Conservation (phyloP, 805 yeast genomes). For the Hanseniaspora taiwanica region DNA sequence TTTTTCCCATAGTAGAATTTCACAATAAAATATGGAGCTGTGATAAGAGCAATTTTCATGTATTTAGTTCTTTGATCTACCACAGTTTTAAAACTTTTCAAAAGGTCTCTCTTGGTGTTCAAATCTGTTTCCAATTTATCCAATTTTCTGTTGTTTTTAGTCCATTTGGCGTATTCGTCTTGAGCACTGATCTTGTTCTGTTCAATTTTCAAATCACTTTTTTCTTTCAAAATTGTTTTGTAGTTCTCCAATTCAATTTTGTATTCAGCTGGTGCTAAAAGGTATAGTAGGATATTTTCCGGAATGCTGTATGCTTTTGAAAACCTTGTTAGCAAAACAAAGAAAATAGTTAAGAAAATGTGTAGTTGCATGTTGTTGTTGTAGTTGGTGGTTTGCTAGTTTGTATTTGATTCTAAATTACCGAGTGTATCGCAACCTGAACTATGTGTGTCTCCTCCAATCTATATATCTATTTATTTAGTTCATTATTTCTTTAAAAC, state of each 20-base stretch:
- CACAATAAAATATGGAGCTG: conserved; percentile 20
- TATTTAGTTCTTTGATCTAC: conserved; percentile 8
- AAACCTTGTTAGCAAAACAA: neutral
- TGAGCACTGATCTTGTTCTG: conserved; percentile 65
- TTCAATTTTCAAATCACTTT: conserved; percentile 34
- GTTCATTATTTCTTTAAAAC: too few species aligned
- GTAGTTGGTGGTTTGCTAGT: neutral
- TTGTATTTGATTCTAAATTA: neutral
- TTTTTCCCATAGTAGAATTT: conserved; percentile 23
- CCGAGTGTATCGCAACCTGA: too few species aligned
- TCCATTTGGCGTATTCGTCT: conserved; percentile 93
- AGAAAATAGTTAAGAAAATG: neutral
- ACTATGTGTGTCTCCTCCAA: too few species aligned
- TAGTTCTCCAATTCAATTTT: conserved; percentile 22
- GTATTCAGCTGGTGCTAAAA: conserved; percentile 18
- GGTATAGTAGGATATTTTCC: neutral
- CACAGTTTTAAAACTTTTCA: conserved; percentile 8
- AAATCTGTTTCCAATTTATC: conserved; percentile 46
- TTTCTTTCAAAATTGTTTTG: conserved; percentile 28
- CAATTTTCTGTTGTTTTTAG: conserved; percentile 65
- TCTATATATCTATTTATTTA: too few species aligned
- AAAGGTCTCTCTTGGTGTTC: conserved; percentile 27
- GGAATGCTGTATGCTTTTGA: neutral
- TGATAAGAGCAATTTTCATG: conserved; percentile 15
- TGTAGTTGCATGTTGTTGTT: neutral